These are phyloP conservation scores for Penicillium sp. DNA, from an alignment of 2,329 filamentous ascomycete species.

Conservation along the genomic window DNA sequence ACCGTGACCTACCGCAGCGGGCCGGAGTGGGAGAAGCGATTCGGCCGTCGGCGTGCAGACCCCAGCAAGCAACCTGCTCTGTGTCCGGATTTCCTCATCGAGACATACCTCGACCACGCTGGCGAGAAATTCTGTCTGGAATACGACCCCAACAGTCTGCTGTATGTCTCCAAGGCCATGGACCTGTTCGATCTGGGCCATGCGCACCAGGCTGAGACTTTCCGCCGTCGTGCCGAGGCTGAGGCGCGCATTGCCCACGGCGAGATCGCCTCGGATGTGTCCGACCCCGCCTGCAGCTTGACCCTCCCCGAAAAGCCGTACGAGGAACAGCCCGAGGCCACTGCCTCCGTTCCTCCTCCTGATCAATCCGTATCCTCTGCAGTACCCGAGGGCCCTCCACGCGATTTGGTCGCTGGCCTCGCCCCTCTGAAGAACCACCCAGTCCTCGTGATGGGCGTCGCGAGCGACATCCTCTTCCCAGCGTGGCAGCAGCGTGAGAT, in stretches of 20 bases:
- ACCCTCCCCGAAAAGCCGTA: constrained; percentile 82
- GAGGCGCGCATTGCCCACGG: constrained; percentile 56
- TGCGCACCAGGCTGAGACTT: constrained; percentile 64
- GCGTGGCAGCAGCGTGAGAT: constrained; percentile 98
- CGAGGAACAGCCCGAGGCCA: constrained; percentile 69
- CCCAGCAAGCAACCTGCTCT: constrained; percentile 80
- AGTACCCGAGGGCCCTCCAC: constrained; percentile 56
- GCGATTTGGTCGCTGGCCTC: constrained; percentile 76
- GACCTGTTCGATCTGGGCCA: constrained; percentile 89
- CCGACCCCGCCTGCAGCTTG: constrained; percentile 65
- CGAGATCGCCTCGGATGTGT: constrained; percentile 28
- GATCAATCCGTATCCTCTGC: constrained; percentile 28
- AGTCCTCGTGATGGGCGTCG: constrained; percentile 86
- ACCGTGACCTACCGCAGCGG: constrained; percentile 96
- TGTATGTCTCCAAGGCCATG: constrained; percentile 99
- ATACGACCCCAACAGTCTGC: constrained; percentile 90
- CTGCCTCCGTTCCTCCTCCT: constrained; percentile 36
- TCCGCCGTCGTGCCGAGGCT: constrained; percentile 60
- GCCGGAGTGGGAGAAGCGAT: constrained; percentile 95
- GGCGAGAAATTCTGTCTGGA: constrained; percentile 97
- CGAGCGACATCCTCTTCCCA: constrained; percentile 93
- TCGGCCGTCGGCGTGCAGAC: constrained; percentile 83
- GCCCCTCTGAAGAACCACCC: constrained; percentile 69
- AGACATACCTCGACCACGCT: constrained; percentile 96
- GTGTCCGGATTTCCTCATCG: constrained; percentile 96